Percentiles rank a stretch among this genome's conserved stretches.
Evolutionary conservation across 129 eudicot species (phyloP).

Genomic region (Flaveria ramosissima): DNA sequence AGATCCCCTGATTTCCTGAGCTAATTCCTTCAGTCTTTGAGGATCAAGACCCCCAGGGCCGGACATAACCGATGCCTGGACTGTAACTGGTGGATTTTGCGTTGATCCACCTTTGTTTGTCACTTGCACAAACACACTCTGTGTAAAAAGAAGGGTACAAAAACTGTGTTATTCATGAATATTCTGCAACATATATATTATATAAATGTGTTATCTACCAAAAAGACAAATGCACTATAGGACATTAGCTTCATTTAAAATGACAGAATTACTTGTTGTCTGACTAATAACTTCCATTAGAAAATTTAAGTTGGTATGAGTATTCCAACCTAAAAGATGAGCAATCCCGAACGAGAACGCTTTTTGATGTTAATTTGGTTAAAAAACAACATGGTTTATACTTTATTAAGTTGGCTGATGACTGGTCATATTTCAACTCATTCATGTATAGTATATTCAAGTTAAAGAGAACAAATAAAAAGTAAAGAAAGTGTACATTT

Average conservation of each 20-base stretch:
- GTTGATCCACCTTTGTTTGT: conserved; percentile 73
- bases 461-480: not conserved
- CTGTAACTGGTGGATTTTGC: conserved; percentile 59
- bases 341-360: not conserved
- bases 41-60: conserved; percentile 49
- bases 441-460: not conserved
- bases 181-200: not conserved
- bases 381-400: not conserved
- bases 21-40: conserved; percentile 71
- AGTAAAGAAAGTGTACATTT: not conserved
- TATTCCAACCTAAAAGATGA: conserved; percentile 4
- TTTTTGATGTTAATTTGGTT: not conserved
- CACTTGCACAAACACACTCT: conserved; percentile 67
- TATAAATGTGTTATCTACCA: not conserved
- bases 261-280: not conserved
- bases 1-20: conserved; percentile 59
- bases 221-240: not conserved
- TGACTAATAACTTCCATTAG: not conserved
- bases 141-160: conserved; percentile 21
- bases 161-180: not conserved
- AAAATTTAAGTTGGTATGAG: not conserved
- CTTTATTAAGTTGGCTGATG: conserved; percentile 8
- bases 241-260: conserved; percentile 15
- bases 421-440: not conserved
- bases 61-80: conserved; percentile 70